Conservation (phyloP, 1,139 yeast genomes). For the Nakaseomyces delphensis region DNA sequence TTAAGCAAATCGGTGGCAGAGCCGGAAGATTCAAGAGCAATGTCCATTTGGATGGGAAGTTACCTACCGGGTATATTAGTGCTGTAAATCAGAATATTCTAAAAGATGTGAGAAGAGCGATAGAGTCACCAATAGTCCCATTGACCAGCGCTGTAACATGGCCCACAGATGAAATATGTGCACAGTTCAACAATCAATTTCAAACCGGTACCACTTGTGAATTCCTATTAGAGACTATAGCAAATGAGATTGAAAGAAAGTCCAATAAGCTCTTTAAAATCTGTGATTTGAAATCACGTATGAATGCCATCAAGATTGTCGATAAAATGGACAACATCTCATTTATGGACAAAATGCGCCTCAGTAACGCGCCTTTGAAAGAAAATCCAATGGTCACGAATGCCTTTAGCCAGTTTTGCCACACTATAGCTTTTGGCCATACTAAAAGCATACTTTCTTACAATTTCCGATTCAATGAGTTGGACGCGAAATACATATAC, state of each 20-base stretch:
- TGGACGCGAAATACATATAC: constrained; percentile 22
- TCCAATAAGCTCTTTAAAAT: constrained; percentile 21
- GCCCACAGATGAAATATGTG: constrained; percentile 60
- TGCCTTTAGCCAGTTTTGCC: constrained; percentile 28
- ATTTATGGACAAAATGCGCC: constrained; percentile 45
- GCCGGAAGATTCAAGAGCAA: constrained; percentile 69
- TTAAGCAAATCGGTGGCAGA: constrained; percentile 92
- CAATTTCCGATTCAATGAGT: constrained; percentile 26
- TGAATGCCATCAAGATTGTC: constrained; percentile 41
- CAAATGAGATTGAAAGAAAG: constrained; percentile 34
- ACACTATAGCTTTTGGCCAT: constrained; percentile 27
- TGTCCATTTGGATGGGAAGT: constrained; percentile 12
- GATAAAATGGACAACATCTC: constrained; percentile 32
- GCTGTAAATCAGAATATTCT: constrained; percentile 43
- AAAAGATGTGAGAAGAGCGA: constrained; percentile 36
- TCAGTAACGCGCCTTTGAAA: constrained; percentile 53
- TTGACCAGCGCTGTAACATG: constrained; percentile 52
- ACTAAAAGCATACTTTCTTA: constrained; percentile 31
- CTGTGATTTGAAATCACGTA: constrained; percentile 36
- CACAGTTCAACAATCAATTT: constrained; percentile 36
- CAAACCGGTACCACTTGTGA: constrained; percentile 40
- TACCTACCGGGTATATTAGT: constrained; percentile 50
- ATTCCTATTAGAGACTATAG: constrained; percentile 42
- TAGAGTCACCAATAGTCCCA: constrained; percentile 41
- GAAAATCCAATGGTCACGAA: constrained; percentile 27